Evolutionary conservation across 1,139 yeast species (phyloP).

Genomic region (Yamadazyma friedrichii): DNA sequence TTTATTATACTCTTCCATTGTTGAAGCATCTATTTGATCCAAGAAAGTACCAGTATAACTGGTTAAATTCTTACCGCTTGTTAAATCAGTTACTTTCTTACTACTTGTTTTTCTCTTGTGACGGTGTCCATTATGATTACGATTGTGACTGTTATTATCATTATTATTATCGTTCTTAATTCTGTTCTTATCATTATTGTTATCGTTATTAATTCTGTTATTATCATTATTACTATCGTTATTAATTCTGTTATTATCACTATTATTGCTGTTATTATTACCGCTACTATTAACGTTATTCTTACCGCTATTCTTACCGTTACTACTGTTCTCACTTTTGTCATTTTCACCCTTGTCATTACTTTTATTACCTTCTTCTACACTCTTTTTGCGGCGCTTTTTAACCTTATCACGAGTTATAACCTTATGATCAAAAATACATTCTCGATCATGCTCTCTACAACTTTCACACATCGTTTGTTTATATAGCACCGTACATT

Average conservation of each 20-base stretch:
- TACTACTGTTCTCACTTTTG: background rate
- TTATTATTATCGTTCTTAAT: no score
- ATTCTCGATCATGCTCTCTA: constrained; percentile 15
- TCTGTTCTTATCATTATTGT: no score
- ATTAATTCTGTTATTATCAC: no score
- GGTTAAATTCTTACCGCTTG: constrained; percentile 10
- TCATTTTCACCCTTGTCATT: background rate
- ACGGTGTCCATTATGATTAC: constrained; percentile 5
- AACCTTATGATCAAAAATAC: constrained; percentile 21
- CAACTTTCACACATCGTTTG: constrained; percentile 19
- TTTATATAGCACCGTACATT: constrained; percentile 15
- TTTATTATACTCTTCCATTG: constrained; percentile 14
- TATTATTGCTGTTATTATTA: background rate
- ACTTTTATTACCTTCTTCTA: background rate
- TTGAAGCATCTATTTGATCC: constrained; percentile 15
- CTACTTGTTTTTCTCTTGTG: constrained; percentile 3
- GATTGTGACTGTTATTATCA: background rate
- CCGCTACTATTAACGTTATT: background rate
- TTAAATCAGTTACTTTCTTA: constrained; percentile 1
- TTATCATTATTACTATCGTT: no score
- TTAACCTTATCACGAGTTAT: constrained; percentile 3
- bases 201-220: no score
- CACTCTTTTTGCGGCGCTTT: background rate
- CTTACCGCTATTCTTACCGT: background rate
- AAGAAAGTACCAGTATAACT: constrained; percentile 18